A percentile compares a stretch with the other conserved stretches of the same genome.
phyloP scores from a whole-genome alignment of 345 rosid species.

The Rubroshorea leprosula region DNA sequence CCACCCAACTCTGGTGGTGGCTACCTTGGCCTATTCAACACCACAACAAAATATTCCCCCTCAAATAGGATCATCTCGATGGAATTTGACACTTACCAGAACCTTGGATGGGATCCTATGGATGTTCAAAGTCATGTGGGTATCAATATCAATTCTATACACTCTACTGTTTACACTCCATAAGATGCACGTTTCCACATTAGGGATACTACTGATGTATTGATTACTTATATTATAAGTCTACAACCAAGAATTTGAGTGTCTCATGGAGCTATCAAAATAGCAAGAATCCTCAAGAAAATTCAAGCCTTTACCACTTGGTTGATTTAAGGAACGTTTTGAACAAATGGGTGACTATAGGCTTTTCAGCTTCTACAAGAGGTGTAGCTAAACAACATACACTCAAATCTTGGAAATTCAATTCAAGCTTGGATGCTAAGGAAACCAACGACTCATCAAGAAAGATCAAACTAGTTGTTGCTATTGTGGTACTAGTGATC shows the following conservation, averaged over 20 bases:
- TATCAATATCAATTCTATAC: slow-evolving; percentile 26
- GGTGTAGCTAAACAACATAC: too few species aligned
- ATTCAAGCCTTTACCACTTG: slow-evolving; percentile 20
- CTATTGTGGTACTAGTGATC: slow-evolving; percentile 11
- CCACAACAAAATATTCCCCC: slow-evolving; percentile 7
- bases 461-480: not conserved
- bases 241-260: slow-evolving; percentile 21
- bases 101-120: too few species aligned
- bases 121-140: too few species aligned
- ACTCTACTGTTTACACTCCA: slow-evolving; percentile 19
- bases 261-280: slow-evolving; percentile 26
- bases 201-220: slow-evolving; percentile 24
- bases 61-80: slow-evolving; percentile 14
- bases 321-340: too few species aligned
- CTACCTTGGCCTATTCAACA: slow-evolving; percentile 34
- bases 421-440: too few species aligned
- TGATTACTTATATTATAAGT: slow-evolving; percentile 32
- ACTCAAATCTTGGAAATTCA: too few species aligned
- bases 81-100: slow-evolving; percentile 20
- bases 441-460: not conserved
- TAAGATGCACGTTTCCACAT: slow-evolving; percentile 38
- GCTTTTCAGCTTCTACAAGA: too few species aligned
- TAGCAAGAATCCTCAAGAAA: slow-evolving; percentile 8
- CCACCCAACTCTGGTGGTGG: slow-evolving; percentile 39
- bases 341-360: too few species aligned